Percentiles rank a stretch among this genome's conserved stretches.
These are phyloP conservation scores for Macrophomina tecta DNA, from an alignment of 2,329 filamentous ascomycete genomes.

Conservation along the genomic window DNA sequence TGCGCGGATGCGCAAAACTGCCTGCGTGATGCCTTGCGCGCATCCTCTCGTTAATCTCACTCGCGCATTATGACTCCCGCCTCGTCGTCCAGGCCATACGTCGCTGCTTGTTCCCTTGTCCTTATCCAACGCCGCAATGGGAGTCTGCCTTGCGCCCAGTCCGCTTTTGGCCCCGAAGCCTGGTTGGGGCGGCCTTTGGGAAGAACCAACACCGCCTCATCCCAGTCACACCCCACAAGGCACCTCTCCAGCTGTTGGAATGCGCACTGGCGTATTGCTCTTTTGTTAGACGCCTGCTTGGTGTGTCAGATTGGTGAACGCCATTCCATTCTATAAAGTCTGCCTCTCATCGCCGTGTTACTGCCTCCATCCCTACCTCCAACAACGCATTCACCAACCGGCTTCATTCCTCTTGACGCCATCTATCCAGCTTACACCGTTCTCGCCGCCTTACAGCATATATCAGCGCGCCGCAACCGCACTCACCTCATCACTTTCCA, in stretches of 20 bases:
- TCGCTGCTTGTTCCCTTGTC: not conserved
- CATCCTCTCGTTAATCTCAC: not conserved
- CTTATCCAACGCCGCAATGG: constrained; percentile 8
- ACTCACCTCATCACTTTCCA: constrained; percentile 26
- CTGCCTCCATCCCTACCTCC: constrained; percentile 12
- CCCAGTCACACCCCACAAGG: constrained; percentile 21
- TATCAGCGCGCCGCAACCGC: constrained; percentile 16
- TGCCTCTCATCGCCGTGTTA: not conserved
- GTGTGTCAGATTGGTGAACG: not conserved
- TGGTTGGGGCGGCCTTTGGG: constrained; percentile 16
- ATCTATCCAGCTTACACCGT: constrained; percentile 6
- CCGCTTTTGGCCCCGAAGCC: constrained; percentile 2
- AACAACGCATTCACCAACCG: constrained; percentile 20
- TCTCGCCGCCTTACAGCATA: constrained; percentile 12
- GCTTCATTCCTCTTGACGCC: not conserved
- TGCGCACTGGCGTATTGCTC: not conserved
- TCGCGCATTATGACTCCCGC: constrained; percentile 12
- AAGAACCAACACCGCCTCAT: constrained; percentile 16
- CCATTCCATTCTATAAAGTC: constrained; percentile 6
- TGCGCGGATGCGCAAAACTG: constrained; percentile 6
- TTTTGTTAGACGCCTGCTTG: constrained; percentile 15
- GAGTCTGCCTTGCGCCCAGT: constrained; percentile 8
- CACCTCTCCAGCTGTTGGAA: constrained; percentile 11
- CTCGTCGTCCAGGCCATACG: not conserved
- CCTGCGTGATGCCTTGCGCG: constrained; percentile 15